A percentile compares a stretch with the other conserved stretches of the same genome.
phyloP scores from a whole-genome alignment of 345 rosid genomes.

The Salix suchowensis region DNA sequence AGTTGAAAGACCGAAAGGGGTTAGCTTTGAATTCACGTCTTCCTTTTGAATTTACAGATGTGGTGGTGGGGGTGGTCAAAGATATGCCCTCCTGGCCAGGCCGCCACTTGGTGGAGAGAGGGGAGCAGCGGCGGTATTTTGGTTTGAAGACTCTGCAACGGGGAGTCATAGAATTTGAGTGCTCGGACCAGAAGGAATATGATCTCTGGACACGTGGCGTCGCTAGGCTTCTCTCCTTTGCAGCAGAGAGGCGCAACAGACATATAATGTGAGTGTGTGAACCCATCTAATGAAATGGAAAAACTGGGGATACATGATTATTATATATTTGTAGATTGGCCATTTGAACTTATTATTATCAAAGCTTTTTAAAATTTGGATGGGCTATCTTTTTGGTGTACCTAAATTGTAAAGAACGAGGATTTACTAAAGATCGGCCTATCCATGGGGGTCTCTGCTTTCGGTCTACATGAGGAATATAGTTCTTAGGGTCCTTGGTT shows the following conservation, averaged over 20 bases:
- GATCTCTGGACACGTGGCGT: constrained; percentile 95
- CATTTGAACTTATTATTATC: neutral
- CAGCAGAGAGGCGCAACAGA: constrained; percentile 51
- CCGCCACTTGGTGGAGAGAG: constrained; percentile 78
- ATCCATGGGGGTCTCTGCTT: neutral
- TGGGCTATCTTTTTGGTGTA: constrained; percentile 4
- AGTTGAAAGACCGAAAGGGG: constrained; percentile 42
- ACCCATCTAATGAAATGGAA: neutral
- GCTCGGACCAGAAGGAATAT: constrained; percentile 70
- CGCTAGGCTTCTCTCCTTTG: constrained; percentile 63
- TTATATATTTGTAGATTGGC: neutral
- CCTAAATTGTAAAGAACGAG: neutral
- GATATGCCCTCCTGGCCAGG: constrained; percentile 86
- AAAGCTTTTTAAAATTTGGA: neutral
- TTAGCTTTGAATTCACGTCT: constrained; percentile 13
- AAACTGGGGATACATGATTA: neutral
- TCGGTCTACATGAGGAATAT: neutral
- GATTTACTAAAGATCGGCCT: neutral
- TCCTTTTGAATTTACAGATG: constrained; percentile 47
- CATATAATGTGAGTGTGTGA: constrained; percentile 39
- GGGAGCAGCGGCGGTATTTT: constrained; percentile 71
- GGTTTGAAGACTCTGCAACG: constrained; percentile 57
- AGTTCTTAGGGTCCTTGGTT: neutral
- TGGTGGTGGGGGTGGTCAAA: constrained; percentile 64
- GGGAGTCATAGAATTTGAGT: constrained; percentile 77